Evolutionary conservation across 768 basidiomycete genomes (phyloP).

Genomic region (Lactifluus subvellereus): DNA sequence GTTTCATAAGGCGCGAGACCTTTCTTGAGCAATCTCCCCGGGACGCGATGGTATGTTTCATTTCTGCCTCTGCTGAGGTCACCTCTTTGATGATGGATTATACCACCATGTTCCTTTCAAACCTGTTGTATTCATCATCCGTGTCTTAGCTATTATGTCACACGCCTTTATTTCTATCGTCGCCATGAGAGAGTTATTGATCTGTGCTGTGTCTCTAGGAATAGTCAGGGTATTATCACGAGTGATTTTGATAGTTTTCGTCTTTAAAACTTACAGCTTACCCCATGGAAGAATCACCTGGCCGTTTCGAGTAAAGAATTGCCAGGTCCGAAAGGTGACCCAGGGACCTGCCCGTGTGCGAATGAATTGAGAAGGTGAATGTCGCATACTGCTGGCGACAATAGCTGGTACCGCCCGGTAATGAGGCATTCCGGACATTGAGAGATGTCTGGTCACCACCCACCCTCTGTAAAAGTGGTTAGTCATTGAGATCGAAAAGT

Average conservation of each 20-base stretch:
- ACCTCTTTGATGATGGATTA: not conserved
- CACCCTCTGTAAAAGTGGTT: no score
- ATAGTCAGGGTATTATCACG: no score
- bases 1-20: no score
- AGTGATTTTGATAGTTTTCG: no score
- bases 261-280: not conserved
- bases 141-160: not conserved
- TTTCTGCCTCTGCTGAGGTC: not conserved
- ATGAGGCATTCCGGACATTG: not conserved
- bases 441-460: not conserved
- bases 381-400: not conserved
- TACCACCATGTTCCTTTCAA: not conserved
- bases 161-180: not conserved
- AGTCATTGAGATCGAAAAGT: no score
- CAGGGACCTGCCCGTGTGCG: not conserved
- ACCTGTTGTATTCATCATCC: not conserved
- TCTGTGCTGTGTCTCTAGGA: no score
- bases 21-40: no score
- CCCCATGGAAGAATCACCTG: not conserved
- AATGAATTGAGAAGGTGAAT: not conserved
- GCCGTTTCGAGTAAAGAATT: not conserved
- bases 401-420: not conserved
- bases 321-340: not conserved
- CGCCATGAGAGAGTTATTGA: no score
- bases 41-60: no score